phyloP scores from a whole-genome alignment of 495 filamentous ascomycete genomes.

The Polyplosphaeria fusca region DNA sequence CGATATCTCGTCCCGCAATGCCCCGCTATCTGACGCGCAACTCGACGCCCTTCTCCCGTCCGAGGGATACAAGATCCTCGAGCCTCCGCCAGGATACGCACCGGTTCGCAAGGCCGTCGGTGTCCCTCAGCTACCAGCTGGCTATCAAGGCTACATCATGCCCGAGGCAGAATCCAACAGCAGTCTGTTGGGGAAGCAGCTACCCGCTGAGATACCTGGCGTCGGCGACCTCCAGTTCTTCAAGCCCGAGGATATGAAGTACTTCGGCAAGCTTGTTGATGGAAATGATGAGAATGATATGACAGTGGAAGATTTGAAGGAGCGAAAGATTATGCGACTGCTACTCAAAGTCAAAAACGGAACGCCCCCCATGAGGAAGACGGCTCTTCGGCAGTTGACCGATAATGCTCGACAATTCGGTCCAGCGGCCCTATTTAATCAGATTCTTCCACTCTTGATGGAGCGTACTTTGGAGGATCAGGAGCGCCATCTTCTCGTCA shows the following conservation, averaged over 20 bases:
- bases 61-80: conserved; percentile 90
- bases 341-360: conserved; percentile 99
- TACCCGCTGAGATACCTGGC: conserved; percentile 95
- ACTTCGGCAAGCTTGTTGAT: conserved; percentile 97
- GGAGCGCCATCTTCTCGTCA: conserved; percentile 96
- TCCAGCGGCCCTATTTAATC: conserved; percentile 91
- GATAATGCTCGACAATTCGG: conserved; percentile 98
- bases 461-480: conserved; percentile 98
- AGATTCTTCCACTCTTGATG: conserved; percentile 96
- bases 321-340: conserved; percentile 97
- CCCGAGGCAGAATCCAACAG: conserved; percentile 84
- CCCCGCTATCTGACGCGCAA: conserved; percentile 84
- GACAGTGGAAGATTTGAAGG: conserved; percentile 92
- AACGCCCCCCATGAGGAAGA: conserved; percentile 98
- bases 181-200: conserved; percentile 74
- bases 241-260: conserved; percentile 98
- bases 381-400: conserved; percentile 94
- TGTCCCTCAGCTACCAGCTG: conserved; percentile 64
- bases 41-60: conserved; percentile 86
- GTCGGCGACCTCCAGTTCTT: conserved; percentile 98
- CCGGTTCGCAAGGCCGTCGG: conserved; percentile 77
- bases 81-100: conserved; percentile 88
- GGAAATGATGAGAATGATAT: conserved; percentile 89
- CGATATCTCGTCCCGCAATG: conserved; percentile 75
- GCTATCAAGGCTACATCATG: conserved; percentile 90